phyloP scores from a whole-genome alignment of 2,329 filamentous ascomycete genomes.

The Penicillium sp. region DNA sequence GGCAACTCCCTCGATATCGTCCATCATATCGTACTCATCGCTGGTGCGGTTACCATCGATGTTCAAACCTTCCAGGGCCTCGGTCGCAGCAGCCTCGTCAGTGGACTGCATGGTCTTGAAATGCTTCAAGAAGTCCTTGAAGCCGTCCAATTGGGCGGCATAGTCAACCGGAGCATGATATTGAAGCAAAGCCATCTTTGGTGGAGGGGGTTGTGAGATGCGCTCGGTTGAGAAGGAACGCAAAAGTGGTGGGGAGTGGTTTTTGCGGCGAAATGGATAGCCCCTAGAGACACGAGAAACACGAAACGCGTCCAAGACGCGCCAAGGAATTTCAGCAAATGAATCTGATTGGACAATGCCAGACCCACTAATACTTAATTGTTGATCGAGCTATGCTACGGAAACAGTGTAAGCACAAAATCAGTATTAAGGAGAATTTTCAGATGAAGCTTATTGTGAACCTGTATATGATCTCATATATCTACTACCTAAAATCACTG shows the following conservation, averaged over 20 bases:
- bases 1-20: conserved; percentile 64
- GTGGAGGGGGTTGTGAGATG: conserved; percentile 14
- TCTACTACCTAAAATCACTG: no score
- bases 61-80: conserved; percentile 79
- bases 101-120: conserved; percentile 76
- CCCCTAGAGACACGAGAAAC: conserved; percentile 3
- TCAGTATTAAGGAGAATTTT: no score
- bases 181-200: conserved; percentile 79
- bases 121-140: conserved; percentile 81
- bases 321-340: not conserved
- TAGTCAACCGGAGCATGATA: conserved; percentile 82
- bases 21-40: conserved; percentile 92
- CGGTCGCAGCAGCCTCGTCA: conserved; percentile 66
- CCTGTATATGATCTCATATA: no score
- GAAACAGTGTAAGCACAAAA: no score
- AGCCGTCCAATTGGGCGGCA: conserved; percentile 72
- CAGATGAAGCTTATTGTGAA: no score
- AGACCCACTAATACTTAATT: not conserved
- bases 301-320: conserved; percentile 1
- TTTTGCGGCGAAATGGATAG: conserved; percentile 1
- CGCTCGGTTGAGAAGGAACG: conserved; percentile 21
- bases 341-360: not conserved
- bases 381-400: not conserved
- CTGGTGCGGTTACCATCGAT: conserved; percentile 83
- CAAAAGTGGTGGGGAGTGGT: conserved; percentile 22